Base-by-base conservation (phyloP, 495 filamentous ascomycete species). In the Neurospora sp. region DNA sequence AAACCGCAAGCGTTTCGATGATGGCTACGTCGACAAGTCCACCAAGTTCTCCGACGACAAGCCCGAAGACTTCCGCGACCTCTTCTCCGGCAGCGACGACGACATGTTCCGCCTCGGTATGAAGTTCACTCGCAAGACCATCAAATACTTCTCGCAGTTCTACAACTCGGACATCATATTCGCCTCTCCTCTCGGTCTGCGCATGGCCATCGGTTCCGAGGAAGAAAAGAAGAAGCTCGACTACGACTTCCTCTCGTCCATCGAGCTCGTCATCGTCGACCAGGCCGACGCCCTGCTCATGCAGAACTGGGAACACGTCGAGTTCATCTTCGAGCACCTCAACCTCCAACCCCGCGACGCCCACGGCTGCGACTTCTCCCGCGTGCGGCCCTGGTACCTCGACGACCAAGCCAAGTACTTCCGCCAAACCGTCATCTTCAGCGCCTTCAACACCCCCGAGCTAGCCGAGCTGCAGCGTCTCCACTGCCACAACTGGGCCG, bases 251-350 rank as follows among this genome's bases (percentile, higher is more conserved):
- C 87, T 99, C 27, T 94, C 91, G 69, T 97, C 94, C 0, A 92
- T 99, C 77, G 96, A 99, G 81, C 80, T 99, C 11, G 90, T 94
- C 35, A 85, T 99, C 44, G 86, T 96, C 69, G 96, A 99, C 81
- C 94, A 97, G 79, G 93, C 94, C 49, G 96, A 98, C 80, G 94
- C 94, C 2, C 86, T 98, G 18, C 87, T 95, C 20, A 98, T 97
- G 95, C 96, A 99, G 79, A 97, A 97, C 82, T 98, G 96, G 96
- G 95, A 97, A 77, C 94, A 98, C 82, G 88, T 97, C 71, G 92
- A 94, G 76, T 92, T 90, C 80, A 90, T 97, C 76, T 93, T 98
- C 79, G 89, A 93, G 74, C 94, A 98, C 82, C 90, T 98, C 69
- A 99, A 98, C 81, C 85, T 91, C 60, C 94, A 96, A 77, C 96